Percentiles rank a stretch among this genome's conserved stretches.
Conservation (phyloP, 257 asterid species). For the Solanum bulbocastanum region DNA sequence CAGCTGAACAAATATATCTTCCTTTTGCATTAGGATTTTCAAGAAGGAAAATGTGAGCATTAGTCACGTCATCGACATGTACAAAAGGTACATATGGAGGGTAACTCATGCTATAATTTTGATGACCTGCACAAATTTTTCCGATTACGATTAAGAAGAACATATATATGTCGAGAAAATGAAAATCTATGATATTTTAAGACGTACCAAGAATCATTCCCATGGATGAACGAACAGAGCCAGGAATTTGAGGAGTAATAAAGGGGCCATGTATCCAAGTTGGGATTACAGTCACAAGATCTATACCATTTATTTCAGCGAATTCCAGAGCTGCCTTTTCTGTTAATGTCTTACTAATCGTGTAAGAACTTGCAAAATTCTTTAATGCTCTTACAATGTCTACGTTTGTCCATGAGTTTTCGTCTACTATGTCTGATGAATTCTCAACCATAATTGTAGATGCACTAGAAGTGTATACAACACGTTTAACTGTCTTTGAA, state of each 20-base stretch:
- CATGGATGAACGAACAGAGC: neutral
- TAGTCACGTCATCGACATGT: conserved; percentile 34
- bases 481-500: conserved; percentile 33
- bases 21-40: conserved; percentile 29
- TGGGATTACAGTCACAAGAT: conserved; percentile 37
- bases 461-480: conserved; percentile 41
- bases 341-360: conserved; percentile 35
- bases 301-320: conserved; percentile 37
- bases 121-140: neutral
- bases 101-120: neutral
- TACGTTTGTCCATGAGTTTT: conserved; percentile 25
- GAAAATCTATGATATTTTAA: neutral
- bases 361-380: conserved; percentile 13
- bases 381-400: neutral
- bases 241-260: conserved; percentile 31
- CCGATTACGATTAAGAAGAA: neutral
- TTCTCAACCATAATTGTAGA: conserved; percentile 1
- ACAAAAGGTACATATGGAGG: conserved; percentile 3
- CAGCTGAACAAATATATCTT: conserved; percentile 34
- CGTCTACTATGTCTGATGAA: conserved; percentile 11
- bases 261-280: conserved; percentile 52
- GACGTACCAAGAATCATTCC: neutral
- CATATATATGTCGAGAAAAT: neutral
- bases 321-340: conserved; percentile 38
- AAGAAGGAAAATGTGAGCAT: conserved; percentile 27